Evolutionary conservation across 768 basidiomycete species (phyloP), one percentile per base, ranked within the genome.

Genomic region (Tubosaeta sp.): DNA sequence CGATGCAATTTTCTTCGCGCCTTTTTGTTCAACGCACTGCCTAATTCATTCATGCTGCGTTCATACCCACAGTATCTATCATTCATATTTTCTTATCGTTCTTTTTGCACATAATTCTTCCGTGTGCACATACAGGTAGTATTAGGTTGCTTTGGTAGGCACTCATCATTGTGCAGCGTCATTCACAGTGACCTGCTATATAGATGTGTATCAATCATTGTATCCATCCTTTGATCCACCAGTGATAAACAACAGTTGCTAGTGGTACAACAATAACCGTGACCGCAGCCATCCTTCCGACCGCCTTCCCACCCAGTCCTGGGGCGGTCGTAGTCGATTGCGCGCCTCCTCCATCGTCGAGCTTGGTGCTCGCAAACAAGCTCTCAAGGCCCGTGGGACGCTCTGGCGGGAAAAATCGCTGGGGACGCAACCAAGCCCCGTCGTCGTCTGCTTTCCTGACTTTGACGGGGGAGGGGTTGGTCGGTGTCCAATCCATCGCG

Each of bases 321-420:
- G 31, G 11, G 11, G 6, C 8, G 22, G 12, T 51, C 16, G 46
- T 57, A 32, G 29, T 10, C 1, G 52, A 25, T 13, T 14, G 58
- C 3, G 25, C 10, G 10, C 55, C 42, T 44, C 55, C 42, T 44
- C 48, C 55, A 47, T 83, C 82, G 48, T 85, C 82, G 8, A 86
- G 69, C 46, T 74, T 76, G 11, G 86, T 82, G 55, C 72, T 74
- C 51, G 83, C 82, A 55, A 90, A 84, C 14, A 91, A 68, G 34
- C 76, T 74, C 66, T 91, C 88, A 8, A 91, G 74, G 13, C 88
- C 88, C 1, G 88, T 91, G 1, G 87, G 85, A 54, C 81, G 78
- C 64, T 89, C 87, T 0, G 87, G 88, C 14, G 86, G 79, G 58
- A 89, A 91, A 63, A 89, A 91, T 13, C 78, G 76, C 58, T 88